Evolutionary conservation across 2,329 filamentous ascomycete genomes (phyloP).

Genomic region (Trichoderma sp.): DNA sequence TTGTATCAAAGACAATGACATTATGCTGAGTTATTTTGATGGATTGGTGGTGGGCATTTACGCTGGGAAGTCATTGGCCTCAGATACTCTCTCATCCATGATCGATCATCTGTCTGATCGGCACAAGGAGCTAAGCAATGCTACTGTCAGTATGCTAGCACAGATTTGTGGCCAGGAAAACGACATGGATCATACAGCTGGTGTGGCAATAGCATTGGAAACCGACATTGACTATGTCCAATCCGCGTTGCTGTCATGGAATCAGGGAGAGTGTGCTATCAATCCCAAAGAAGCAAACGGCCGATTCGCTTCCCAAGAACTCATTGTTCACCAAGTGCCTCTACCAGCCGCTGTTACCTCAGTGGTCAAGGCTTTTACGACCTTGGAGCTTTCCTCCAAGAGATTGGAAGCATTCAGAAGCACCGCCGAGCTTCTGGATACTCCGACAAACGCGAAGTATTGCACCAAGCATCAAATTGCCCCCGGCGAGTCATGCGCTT

Average conservation of each 20-base stretch:
- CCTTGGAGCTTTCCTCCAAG: too few species aligned
- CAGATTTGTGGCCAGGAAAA: background rate
- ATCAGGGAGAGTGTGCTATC: background rate
- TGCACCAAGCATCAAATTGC: background rate
- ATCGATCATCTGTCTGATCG: background rate
- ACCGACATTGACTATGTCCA: background rate
- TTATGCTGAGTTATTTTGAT: background rate
- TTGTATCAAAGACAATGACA: background rate
- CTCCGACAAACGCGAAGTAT: background rate
- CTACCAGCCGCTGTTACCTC: background rate
- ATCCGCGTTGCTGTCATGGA: constrained; percentile 12
- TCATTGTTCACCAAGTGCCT: background rate
- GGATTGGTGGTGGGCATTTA: constrained; percentile 1
- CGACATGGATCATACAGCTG: constrained; percentile 5
- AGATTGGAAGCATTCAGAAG: too few species aligned
- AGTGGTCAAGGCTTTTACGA: background rate
- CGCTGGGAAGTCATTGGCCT: background rate
- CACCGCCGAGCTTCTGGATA: background rate
- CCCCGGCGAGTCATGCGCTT: background rate
- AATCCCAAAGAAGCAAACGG: background rate
- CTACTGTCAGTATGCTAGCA: background rate
- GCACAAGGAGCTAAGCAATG: background rate
- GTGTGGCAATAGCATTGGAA: background rate
- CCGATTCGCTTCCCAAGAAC: background rate
- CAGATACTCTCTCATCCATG: background rate